Evolutionary conservation across 2,329 filamentous ascomycete genomes (phyloP).

Genomic region (Aschersonia sp.): DNA sequence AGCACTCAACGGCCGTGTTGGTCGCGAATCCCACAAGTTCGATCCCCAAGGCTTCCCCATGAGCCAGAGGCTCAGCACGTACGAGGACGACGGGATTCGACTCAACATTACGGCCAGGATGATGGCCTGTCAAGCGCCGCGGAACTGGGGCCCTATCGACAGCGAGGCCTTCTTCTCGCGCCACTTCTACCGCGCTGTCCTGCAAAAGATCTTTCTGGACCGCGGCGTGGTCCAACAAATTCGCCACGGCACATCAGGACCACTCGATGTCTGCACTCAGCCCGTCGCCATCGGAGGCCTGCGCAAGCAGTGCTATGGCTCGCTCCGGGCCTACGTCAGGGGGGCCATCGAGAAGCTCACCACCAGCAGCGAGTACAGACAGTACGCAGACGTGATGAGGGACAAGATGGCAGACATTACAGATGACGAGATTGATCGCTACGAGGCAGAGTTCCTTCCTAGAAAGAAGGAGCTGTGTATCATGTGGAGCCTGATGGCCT

Average conservation of each 20-base stretch:
- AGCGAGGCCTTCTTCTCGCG: constrained; percentile 81
- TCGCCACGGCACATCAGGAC: constrained; percentile 18
- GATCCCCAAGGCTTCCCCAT: constrained; percentile 93
- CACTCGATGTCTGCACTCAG: constrained; percentile 47
- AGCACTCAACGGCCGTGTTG: constrained; percentile 52
- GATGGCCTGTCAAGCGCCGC: constrained; percentile 94
- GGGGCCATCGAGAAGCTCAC: constrained; percentile 68
- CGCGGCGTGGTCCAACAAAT: constrained; percentile 57
- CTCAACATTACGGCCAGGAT: constrained; percentile 94
- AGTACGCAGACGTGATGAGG: constrained; percentile 44
- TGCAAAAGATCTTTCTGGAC: constrained; percentile 89
- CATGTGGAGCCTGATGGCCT: constrained; percentile 92
- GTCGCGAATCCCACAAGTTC: constrained; percentile 52
- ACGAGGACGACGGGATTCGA: constrained; percentile 50
- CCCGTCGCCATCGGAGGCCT: constrained; percentile 81
- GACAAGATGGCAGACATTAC: constrained; percentile 54
- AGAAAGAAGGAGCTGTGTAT: constrained; percentile 72
- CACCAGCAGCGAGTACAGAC: constrained; percentile 38
- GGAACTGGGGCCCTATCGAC: constrained; percentile 75
- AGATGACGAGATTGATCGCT: constrained; percentile 60
- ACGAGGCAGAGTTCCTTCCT: constrained; percentile 48
- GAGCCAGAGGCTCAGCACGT: constrained; percentile 53
- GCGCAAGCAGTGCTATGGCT: constrained; percentile 63
- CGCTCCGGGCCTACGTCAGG: constrained; percentile 63
- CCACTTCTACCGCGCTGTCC: constrained; percentile 81